Conservation (phyloP, 2,329 filamentous ascomycete species). For the Penicillium sp. region DNA sequence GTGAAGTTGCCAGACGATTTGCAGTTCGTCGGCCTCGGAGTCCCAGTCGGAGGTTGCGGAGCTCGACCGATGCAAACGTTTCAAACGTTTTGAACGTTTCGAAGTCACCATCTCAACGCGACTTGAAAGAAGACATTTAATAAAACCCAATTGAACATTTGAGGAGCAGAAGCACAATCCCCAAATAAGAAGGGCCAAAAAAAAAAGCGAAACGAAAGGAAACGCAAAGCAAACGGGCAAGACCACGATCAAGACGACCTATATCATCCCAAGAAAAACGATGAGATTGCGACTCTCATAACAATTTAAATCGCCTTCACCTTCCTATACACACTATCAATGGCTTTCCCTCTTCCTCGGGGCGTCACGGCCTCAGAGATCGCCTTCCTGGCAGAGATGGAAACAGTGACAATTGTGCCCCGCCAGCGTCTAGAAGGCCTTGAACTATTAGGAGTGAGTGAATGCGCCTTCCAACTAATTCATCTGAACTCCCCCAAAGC, state of each 20-base stretch:
- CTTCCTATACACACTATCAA: conserved; percentile 29
- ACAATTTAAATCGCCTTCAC: not conserved
- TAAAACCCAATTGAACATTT: not conserved
- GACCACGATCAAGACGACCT: not conserved
- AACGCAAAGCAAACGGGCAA: not conserved
- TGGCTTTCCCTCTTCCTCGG: conserved; percentile 63
- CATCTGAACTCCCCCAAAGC: not conserved
- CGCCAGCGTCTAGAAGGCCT: conserved; percentile 86
- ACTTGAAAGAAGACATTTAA: not conserved
- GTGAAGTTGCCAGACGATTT: not conserved
- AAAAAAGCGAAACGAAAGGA: not conserved
- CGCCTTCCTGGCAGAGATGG: conserved; percentile 96
- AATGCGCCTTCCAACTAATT: conserved; percentile 22
- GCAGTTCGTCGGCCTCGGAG: not conserved
- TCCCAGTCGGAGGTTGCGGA: not conserved
- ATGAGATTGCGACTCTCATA: not conserved
- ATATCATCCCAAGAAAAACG: not conserved
- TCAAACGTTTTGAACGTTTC: conserved; percentile 27
- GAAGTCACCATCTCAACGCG: not conserved
- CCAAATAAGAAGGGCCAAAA: not conserved
- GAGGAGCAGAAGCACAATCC: not conserved
- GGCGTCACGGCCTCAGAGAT: conserved; percentile 83
- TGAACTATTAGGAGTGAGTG: conserved; percentile 83
- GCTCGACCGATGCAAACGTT: conserved; percentile 30
- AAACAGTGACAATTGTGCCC: conserved; percentile 87